Evolutionary conservation across 345 rosid species (phyloP).

Genomic region (Lenwebbia sp.): DNA sequence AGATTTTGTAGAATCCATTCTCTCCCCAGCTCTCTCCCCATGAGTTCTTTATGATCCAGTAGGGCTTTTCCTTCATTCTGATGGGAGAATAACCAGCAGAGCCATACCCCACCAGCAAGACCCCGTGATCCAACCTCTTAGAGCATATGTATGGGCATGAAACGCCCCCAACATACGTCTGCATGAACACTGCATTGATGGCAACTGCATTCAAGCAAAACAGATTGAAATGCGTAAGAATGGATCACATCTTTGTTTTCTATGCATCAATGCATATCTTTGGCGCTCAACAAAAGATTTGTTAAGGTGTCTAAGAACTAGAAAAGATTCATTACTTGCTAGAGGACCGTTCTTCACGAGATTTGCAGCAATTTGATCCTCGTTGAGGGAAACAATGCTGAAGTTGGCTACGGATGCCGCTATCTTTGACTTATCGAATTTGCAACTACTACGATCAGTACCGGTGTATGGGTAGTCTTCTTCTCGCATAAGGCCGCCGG

Average conservation of each 20-base stretch:
- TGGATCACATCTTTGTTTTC: not conserved
- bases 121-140: conserved; percentile 78
- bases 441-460: conserved; percentile 54
- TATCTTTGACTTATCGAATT: conserved; percentile 76
- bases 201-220: conserved; percentile 47
- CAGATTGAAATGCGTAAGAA: not conserved
- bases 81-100: conserved; percentile 69
- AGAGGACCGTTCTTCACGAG: conserved; percentile 89
- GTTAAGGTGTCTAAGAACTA: not conserved
- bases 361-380: conserved; percentile 92
- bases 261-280: not conserved
- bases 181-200: conserved; percentile 91
- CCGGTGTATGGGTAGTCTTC: conserved; percentile 95
- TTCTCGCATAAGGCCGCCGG: conserved; percentile 89
- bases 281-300: not conserved
- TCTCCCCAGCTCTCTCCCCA: conserved; percentile 98
- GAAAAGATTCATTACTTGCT: conserved; percentile 37
- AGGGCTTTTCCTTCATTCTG: conserved; percentile 86
- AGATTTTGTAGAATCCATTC: conserved; percentile 79
- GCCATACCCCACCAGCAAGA: conserved; percentile 83
- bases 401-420: conserved; percentile 82
- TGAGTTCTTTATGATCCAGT: conserved; percentile 92
- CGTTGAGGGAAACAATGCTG: conserved; percentile 77
- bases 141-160: conserved; percentile 92
- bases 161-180: conserved; percentile 86